phyloP scores from a whole-genome alignment of 306 rosid genomes.

The Glycine tomentella region DNA sequence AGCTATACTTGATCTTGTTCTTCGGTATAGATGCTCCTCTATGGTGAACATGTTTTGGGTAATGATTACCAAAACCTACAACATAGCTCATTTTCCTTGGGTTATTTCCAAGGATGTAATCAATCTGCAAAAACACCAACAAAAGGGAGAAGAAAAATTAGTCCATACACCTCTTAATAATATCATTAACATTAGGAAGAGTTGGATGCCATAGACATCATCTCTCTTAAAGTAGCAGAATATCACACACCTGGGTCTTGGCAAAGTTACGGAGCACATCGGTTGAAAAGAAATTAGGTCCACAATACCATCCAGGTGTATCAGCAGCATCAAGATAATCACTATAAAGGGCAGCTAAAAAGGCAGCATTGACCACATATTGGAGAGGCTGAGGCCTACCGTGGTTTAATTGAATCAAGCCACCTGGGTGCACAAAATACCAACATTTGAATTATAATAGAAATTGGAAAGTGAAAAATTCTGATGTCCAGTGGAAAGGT shows the following conservation, averaged over 20 bases:
- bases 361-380: conserved; percentile 94
- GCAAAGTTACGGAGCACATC: conserved; percentile 88
- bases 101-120: conserved; percentile 92
- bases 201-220: neutral
- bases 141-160: conserved; percentile 19
- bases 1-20: conserved; percentile 85
- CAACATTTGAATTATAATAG: conserved; percentile 28
- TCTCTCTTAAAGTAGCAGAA: conserved; percentile 11
- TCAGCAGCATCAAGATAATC: conserved; percentile 98
- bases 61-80: conserved; percentile 84
- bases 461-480: conserved; percentile 20
- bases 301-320: conserved; percentile 99
- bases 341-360: conserved; percentile 87
- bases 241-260: conserved; percentile 71
- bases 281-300: conserved; percentile 91
- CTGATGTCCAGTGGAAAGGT: neutral
- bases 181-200: conserved; percentile 11
- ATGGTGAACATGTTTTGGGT: conserved; percentile 94
- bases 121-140: conserved; percentile 66
- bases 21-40: conserved; percentile 96
- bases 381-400: conserved; percentile 99
- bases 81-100: conserved; percentile 91
- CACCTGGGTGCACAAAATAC: conserved; percentile 61
- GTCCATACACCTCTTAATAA: neutral
- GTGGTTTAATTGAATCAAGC: conserved; percentile 91